These are phyloP conservation scores for Starmerella floricola DNA, from an alignment of 805 yeast genomes.

Conservation along the genomic window DNA sequence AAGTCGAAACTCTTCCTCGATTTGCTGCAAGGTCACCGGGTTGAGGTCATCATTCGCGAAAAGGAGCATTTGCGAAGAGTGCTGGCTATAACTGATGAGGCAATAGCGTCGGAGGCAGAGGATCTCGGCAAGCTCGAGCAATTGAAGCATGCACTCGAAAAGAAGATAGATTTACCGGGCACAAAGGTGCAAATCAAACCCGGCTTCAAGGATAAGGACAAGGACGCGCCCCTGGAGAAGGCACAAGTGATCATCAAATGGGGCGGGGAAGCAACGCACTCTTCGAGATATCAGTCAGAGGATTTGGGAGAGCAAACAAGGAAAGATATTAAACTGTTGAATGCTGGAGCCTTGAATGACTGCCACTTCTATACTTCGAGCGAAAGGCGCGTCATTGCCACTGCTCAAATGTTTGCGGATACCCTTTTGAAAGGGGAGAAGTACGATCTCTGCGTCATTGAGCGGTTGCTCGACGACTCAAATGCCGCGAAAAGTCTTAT, in stretches of 20 bases:
- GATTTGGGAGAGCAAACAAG: conserved; percentile 94
- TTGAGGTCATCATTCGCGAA: conserved; percentile 89
- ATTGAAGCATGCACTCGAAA: conserved; percentile 70
- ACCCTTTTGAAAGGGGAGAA: conserved; percentile 67
- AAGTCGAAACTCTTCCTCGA: conserved; percentile 77
- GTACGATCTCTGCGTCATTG: conserved; percentile 68
- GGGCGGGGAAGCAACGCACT: conserved; percentile 99
- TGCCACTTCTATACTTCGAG: conserved; percentile 82
- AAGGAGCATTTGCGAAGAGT: conserved; percentile 77
- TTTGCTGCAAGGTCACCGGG: conserved; percentile 82
- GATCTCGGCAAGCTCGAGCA: conserved; percentile 66
- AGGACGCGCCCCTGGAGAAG: conserved; percentile 59
- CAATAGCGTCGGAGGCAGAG: conserved; percentile 63
- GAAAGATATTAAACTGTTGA: conserved; percentile 77
- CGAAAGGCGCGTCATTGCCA: conserved; percentile 85
- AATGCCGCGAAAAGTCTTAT: conserved; percentile 95
- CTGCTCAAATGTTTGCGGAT: conserved; percentile 77
- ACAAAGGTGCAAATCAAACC: conserved; percentile 95
- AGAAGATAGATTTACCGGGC: conserved; percentile 84
- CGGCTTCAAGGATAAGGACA: conserved; percentile 31
- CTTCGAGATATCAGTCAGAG: conserved; percentile 85
- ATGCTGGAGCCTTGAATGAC: conserved; percentile 71
- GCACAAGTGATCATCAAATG: conserved; percentile 92
- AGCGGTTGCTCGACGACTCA: conserved; percentile 86
- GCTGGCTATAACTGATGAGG: conserved; percentile 68